Evolutionary conservation across 176 grass and related monocot genomes (phyloP).

Genomic region (Rhynchospora pubera): DNA sequence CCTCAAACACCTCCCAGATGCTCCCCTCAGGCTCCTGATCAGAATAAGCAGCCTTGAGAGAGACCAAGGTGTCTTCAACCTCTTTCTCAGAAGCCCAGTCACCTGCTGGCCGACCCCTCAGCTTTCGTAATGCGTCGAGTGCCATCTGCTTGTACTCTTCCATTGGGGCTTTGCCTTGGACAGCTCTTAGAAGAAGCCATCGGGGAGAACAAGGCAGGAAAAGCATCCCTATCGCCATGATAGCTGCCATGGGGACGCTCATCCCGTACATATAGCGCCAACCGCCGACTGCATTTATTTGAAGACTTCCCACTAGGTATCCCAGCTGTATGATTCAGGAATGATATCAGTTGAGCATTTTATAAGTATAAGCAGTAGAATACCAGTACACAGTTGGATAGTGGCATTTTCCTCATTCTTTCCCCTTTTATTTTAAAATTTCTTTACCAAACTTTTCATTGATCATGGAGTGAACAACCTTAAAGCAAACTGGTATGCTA

Average conservation of each 20-base stretch:
- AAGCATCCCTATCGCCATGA: slow-evolving; percentile 87
- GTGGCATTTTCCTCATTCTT: background rate
- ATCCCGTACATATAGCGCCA: slow-evolving; percentile 96
- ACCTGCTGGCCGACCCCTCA: slow-evolving; percentile 47
- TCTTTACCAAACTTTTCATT: too few relatives aligned
- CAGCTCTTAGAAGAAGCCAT: slow-evolving; percentile 85
- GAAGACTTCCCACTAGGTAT: slow-evolving; percentile 68
- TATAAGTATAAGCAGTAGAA: background rate
- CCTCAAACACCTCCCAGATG: slow-evolving; percentile 74
- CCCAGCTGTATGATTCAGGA: slow-evolving; percentile 52
- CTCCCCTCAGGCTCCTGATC: slow-evolving; percentile 64
- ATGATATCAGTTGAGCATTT: slow-evolving; percentile 17
- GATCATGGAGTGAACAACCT: too few relatives aligned
- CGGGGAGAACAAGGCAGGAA: slow-evolving; percentile 67
- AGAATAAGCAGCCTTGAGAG: slow-evolving; percentile 68
- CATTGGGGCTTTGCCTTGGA: slow-evolving; percentile 61
- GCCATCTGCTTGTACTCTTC: slow-evolving; percentile 81
- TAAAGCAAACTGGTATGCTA: background rate
- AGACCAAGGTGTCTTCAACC: slow-evolving; percentile 59
- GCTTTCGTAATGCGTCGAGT: slow-evolving; percentile 44
- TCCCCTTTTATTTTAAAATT: too few relatives aligned
- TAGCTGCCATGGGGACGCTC: slow-evolving; percentile 56
- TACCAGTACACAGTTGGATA: background rate
- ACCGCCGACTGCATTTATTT: slow-evolving; percentile 67
- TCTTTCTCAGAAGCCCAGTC: slow-evolving; percentile 55